Percentiles rank a stretch among this genome's conserved stretches.
phyloP scores from a whole-genome alignment of 2,329 filamentous ascomycete species.

The Diplodia seriata region DNA sequence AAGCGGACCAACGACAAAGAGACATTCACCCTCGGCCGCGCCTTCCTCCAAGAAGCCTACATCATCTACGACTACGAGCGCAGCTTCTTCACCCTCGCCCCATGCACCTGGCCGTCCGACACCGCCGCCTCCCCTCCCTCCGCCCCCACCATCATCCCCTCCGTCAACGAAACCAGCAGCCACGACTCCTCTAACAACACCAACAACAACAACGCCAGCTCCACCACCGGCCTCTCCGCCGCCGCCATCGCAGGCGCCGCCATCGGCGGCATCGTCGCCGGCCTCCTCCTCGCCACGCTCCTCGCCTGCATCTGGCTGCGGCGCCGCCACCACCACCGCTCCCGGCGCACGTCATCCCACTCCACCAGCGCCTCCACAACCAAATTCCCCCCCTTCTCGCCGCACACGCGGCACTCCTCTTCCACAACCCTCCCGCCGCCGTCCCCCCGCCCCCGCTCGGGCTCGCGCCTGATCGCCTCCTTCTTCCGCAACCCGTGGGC shows the following conservation, averaged over 20 bases:
- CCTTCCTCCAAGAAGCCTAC: constrained; percentile 48
- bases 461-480: constrained; percentile 15
- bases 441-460: constrained; percentile 2
- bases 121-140: neutral
- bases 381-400: neutral
- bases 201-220: too few relatives aligned
- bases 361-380: too few relatives aligned
- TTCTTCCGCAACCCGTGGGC: constrained; percentile 28
- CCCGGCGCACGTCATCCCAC: too few relatives aligned
- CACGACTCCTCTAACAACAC: neutral
- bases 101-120: constrained; percentile 14
- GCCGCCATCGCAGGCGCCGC: constrained; percentile 46
- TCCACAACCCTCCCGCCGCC: neutral
- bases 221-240: constrained; percentile 35
- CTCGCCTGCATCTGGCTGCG: constrained; percentile 40
- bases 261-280: constrained; percentile 37
- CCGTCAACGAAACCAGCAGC: neutral
- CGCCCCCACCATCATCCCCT: neutral
- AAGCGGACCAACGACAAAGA: constrained; percentile 40
- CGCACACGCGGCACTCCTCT: neutral
- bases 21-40: constrained; percentile 43
- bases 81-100: constrained; percentile 46
- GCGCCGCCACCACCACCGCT: too few relatives aligned
- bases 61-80: constrained; percentile 44
- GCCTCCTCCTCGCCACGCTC: constrained; percentile 39